These are phyloP conservation scores for Coemansia sp. DNA, from an alignment of 192 early-diverging fungal genomes.

Conservation along the genomic window DNA sequence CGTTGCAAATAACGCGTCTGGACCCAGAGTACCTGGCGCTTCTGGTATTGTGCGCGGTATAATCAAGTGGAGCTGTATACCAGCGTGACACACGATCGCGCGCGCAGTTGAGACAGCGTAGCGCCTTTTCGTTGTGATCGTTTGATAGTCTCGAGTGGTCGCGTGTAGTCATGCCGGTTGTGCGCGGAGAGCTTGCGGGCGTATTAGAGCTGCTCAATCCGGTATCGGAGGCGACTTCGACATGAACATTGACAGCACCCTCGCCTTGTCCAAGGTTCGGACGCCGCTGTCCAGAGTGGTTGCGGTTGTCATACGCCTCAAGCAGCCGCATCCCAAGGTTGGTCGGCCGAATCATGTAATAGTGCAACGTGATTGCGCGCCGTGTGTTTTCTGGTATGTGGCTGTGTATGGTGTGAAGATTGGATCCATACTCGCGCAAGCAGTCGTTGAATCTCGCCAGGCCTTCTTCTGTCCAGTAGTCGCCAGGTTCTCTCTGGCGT, in stretches of 20 bases:
- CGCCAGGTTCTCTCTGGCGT: constrained; percentile 54
- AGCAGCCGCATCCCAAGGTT: constrained; percentile 60
- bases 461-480: constrained; percentile 59
- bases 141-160: constrained; percentile 6
- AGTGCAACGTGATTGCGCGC: constrained; percentile 62
- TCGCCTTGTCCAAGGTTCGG: constrained; percentile 39
- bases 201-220: constrained; percentile 31
- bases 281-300: constrained; percentile 37
- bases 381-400: constrained; percentile 47
- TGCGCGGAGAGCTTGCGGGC: constrained; percentile 35
- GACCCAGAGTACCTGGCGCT: constrained; percentile 20
- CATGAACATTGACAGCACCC: constrained; percentile 34
- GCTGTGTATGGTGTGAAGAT: constrained; percentile 62
- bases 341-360: constrained; percentile 62
- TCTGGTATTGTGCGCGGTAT: constrained; percentile 33
- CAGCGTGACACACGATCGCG: constrained; percentile 27
- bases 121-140: background rate
- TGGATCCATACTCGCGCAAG: constrained; percentile 64
- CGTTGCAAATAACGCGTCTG: constrained; percentile 41
- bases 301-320: constrained; percentile 64
- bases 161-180: constrained; percentile 16
- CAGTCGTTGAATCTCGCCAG: constrained; percentile 62
- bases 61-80: constrained; percentile 35
- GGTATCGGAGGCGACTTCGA: constrained; percentile 36
- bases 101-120: constrained; percentile 44